Evolutionary conservation across 2,329 filamentous ascomycete genomes (phyloP).

Genomic region (Hypoxylon rubiginosum): DNA sequence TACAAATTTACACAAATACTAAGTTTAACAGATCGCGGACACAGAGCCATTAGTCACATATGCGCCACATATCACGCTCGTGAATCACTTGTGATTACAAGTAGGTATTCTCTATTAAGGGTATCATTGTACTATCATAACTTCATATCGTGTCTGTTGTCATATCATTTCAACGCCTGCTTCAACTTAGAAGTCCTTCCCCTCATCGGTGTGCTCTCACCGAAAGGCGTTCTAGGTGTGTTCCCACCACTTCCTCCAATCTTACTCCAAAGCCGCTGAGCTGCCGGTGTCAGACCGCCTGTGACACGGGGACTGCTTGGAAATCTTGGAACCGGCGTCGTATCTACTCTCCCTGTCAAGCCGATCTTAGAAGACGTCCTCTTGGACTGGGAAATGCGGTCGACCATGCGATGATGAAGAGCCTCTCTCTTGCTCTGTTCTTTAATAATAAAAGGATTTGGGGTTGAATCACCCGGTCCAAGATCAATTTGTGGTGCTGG

Average conservation of each 20-base stretch:
- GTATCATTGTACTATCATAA: slow-evolving; percentile 42
- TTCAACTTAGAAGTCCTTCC: slow-evolving; percentile 54
- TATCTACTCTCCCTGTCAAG: slow-evolving; percentile 69
- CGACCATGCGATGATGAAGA: slow-evolving; percentile 88
- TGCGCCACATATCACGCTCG: background rate
- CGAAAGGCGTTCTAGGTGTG: slow-evolving; percentile 56
- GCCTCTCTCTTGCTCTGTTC: slow-evolving; percentile 82
- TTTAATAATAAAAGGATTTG: slow-evolving; percentile 84
- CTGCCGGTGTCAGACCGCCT: slow-evolving; percentile 78
- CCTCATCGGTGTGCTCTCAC: slow-evolving; percentile 56
- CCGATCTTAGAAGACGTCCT: slow-evolving; percentile 71
- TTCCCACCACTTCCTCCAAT: slow-evolving; percentile 61
- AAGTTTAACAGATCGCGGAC: background rate
- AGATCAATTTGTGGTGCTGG: slow-evolving; percentile 66
- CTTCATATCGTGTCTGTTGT: slow-evolving; percentile 18
- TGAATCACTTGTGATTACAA: background rate
- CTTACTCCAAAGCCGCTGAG: slow-evolving; percentile 74
- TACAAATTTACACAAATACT: background rate
- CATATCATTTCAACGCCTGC: slow-evolving; percentile 50
- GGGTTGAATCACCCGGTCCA: slow-evolving; percentile 71
- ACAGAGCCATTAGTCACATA: no score
- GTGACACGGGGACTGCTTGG: slow-evolving; percentile 73
- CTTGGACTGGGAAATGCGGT: slow-evolving; percentile 81
- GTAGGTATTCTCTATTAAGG: slow-evolving; percentile 18
- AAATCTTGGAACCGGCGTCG: slow-evolving; percentile 77